Conservation (phyloP, 2,329 filamentous ascomycete species). For the Taxawa tesnikishii region DNA sequence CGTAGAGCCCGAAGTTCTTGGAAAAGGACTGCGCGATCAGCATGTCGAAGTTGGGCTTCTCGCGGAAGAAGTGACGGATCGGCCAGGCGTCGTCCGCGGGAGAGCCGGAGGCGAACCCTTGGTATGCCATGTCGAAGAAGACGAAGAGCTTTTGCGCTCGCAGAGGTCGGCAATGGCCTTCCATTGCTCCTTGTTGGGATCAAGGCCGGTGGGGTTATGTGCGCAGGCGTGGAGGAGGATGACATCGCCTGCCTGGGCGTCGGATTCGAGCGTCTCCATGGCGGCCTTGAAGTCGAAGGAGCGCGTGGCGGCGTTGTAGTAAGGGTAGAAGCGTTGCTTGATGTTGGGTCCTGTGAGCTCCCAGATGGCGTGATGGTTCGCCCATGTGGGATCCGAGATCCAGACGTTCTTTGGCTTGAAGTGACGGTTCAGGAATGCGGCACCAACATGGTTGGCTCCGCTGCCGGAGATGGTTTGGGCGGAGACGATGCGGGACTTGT, state of each 20-base stretch:
- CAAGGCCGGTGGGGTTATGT: slow-evolving; percentile 28
- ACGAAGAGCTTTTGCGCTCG: slow-evolving; percentile 18
- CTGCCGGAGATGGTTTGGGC: slow-evolving; percentile 91
- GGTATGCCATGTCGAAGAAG: slow-evolving; percentile 27
- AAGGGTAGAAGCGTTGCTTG: slow-evolving; percentile 10
- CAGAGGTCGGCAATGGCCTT: slow-evolving; percentile 18
- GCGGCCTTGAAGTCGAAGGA: slow-evolving; percentile 21
- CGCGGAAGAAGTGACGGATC: slow-evolving; percentile 18
- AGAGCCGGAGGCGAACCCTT: slow-evolving; percentile 25
- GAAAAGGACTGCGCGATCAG: slow-evolving; percentile 33
- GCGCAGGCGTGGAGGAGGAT: slow-evolving; percentile 24
- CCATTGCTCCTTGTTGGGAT: slow-evolving; percentile 24
- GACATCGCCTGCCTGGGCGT: slow-evolving; percentile 18
- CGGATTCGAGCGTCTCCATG: slow-evolving; percentile 12
- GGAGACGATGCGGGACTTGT: slow-evolving; percentile 12
- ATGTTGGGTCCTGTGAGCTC: slow-evolving; percentile 12
- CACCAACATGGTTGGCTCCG: slow-evolving; percentile 79
- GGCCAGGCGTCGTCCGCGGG: slow-evolving; percentile 22
- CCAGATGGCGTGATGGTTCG: slow-evolving; percentile 22
- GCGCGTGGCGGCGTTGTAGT: slow-evolving; percentile 16
- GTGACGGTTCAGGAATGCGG: slow-evolving; percentile 81
- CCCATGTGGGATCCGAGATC: slow-evolving; percentile 21
- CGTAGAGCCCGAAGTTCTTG: slow-evolving; percentile 62
- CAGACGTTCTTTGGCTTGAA: slow-evolving; percentile 34
- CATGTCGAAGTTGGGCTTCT: slow-evolving; percentile 43